Evolutionary conservation across 1,139 yeast species (phyloP), one percentile per base, ranked within the genome.

Genomic region (Saccharomyces hybrid): DNA sequence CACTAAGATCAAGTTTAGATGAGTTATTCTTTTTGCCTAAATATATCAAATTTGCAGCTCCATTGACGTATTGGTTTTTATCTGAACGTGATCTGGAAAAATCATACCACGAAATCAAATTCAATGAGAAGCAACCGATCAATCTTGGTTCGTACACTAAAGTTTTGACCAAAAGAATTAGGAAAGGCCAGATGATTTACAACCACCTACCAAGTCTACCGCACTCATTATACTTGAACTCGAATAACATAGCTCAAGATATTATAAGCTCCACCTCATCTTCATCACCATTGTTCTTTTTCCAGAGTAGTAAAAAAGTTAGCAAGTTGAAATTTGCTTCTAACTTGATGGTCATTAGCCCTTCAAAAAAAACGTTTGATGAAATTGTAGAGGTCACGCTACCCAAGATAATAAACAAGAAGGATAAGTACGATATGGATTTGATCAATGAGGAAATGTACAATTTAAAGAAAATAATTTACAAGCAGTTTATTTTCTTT

Each of bases 21-120:
- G 80, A 78, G 54, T 59, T 79, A 48, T 79, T 79, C 60, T 76
- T 78, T 56, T 48, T 77, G 8, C 81, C 81, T 26, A 54, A 58
- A 9, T 64, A 66, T 52, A 60, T 68, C 29, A 59, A 59, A 29
- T 68, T 68, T 57, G 71, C 72, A 1, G 71, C 72, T 0, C 70
- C 72, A 19, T 44, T 68, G 7, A 58, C 66, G 1, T 68, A 68
- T 49, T 68, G 72, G 72, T 54, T 57, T 21, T 52, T 67, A 19
- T 50, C 59, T 6, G 58, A 60, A n/a, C 48, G 57, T 2, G 71
- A 66, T 47, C 24, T 65, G 26, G 44, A 56, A 3, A 55, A 59
- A 4, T 62, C 69, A 0, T 56, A 55, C 29, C 51, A 56, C n/a
- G 67, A 64, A 46, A 54, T 65, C 2, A 55, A 54, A 14, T 47